Evolutionary conservation across 1,284 basidiomycete species (phyloP).

Genomic region (Spongiforma sp.): DNA sequence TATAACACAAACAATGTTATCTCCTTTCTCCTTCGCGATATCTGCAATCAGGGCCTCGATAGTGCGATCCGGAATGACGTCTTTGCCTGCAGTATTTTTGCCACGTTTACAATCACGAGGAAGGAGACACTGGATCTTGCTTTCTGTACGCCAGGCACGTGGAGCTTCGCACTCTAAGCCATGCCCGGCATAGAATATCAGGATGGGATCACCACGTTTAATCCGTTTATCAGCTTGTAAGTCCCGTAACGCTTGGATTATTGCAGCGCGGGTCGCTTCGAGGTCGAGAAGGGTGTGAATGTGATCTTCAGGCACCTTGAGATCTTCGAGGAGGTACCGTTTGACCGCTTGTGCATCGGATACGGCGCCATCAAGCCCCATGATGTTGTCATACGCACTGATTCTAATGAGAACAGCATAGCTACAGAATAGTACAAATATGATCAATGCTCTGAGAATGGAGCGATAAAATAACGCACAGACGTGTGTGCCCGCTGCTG

Average conservation of each 20-base stretch:
- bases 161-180: slow-evolving; percentile 58
- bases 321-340: slow-evolving; percentile 52
- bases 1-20: slow-evolving; percentile 49
- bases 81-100: slow-evolving; percentile 37
- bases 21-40: slow-evolving; percentile 55
- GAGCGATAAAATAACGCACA: no score
- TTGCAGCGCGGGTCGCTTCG: slow-evolving; percentile 58
- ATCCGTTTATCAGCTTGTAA: slow-evolving; percentile 58
- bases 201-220: slow-evolving; percentile 57
- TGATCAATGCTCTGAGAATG: no score
- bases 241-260: slow-evolving; percentile 56
- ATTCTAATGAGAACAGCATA: slow-evolving; percentile 68
- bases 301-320: slow-evolving; percentile 57
- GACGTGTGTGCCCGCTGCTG: no score
- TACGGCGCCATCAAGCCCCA: slow-evolving; percentile 59
- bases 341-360: slow-evolving; percentile 58
- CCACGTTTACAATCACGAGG: slow-evolving; percentile 41
- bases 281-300: slow-evolving; percentile 56
- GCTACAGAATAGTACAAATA: no score
- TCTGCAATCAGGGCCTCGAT: slow-evolving; percentile 56
- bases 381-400: slow-evolving; percentile 57
- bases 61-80: slow-evolving; percentile 54
- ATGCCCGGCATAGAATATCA: slow-evolving; percentile 69
- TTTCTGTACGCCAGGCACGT: slow-evolving; percentile 14
- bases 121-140: slow-evolving; percentile 56